Evolutionary conservation across 768 basidiomycete species (phyloP).

Genomic region (Hysterangium stoloniferum): DNA sequence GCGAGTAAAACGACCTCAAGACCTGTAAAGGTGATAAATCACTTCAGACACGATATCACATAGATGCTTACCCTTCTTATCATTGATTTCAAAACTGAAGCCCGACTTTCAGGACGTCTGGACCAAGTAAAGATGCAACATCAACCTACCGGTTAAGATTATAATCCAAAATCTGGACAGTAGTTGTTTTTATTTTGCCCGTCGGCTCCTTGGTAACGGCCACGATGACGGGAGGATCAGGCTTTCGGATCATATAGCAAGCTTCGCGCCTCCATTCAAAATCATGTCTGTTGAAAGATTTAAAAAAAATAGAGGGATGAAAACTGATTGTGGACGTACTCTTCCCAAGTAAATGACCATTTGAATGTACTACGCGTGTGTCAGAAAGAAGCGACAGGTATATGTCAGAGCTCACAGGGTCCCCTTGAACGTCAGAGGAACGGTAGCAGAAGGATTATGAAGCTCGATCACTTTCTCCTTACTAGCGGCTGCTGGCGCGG

Average conservation of each 20-base stretch:
- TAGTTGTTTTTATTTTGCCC: constrained; percentile 53
- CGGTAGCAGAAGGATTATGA: constrained; percentile 59
- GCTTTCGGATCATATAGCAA: constrained; percentile 76
- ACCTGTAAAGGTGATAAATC: constrained; percentile 27
- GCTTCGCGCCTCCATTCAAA: constrained; percentile 85
- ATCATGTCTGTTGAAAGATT: constrained; percentile 46
- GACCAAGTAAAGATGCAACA: background rate
- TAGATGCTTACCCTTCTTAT: constrained; percentile 44
- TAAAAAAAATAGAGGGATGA: background rate
- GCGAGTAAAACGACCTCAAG: constrained; percentile 76
- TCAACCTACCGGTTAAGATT: constrained; percentile 60
- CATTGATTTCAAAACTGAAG: constrained; percentile 74
- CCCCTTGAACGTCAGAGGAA: constrained; percentile 70
- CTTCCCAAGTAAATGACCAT: constrained; percentile 80
- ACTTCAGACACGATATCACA: background rate
- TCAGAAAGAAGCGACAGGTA: background rate
- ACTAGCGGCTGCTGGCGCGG: constrained; percentile 52
- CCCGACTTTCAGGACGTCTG: too few species aligned
- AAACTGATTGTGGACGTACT: constrained; percentile 38
- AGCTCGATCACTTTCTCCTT: constrained; percentile 73
- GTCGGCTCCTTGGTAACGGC: constrained; percentile 73
- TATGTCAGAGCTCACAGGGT: constrained; percentile 32
- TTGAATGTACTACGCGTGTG: constrained; percentile 37
- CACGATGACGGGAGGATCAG: constrained; percentile 80
- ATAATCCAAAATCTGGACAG: constrained; percentile 77